Base-by-base conservation (phyloP, 768 basidiomycete genomes). In the Pleurotus tuber-regium region DNA sequence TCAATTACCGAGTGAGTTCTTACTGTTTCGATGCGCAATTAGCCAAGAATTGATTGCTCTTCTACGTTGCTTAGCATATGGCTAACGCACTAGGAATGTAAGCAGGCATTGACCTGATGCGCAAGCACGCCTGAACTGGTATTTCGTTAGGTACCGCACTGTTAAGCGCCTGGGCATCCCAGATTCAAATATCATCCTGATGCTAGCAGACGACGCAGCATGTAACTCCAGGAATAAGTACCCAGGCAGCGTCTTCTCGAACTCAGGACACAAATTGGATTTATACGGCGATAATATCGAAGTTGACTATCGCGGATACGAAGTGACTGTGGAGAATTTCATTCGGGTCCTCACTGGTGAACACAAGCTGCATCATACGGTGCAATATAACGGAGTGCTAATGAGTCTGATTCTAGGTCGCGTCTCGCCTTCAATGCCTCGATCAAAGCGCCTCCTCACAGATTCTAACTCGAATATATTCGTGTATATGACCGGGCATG, bases 21-120 rank as follows among this genome's bases (percentile, higher is more conserved):
- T 14, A 14, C 0, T 38, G 36, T 33, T 30, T 28, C 31, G 16
- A 49, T 29, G 21, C 35, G 48, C 30, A n/a, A 24, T 12, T 16
- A n/a, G 21, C 25, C 16, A 21, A 26, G 18, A 42, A 29, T 50
- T 51, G 41, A 57, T 41, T n/a, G 12, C 38, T 29, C 16, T 23
- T 53, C n/a, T n/a, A n/a, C n/a, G n/a, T n/a, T n/a, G n/a, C n/a
- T n/a, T 58, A 98, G 94, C 97, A 98, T 66, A 98, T 98, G 93
- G 86, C 97, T 7, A 99, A 98, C 69, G 90, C 96, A 1, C 78
- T 99, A 19, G 95, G 94, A 63, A 98, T 99, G 95, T 92, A 63
- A 60, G 79, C 61, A n/a, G 4, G n/a, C 3, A 39, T 12, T 16
- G 16, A 12, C 14, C 16, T 35, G 4, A 36, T 16, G 40, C 43